Evolutionary conservation across 768 basidiomycete species (phyloP), one percentile per base, ranked within the genome.

Genomic region (Thelephora aurantiotincta): DNA sequence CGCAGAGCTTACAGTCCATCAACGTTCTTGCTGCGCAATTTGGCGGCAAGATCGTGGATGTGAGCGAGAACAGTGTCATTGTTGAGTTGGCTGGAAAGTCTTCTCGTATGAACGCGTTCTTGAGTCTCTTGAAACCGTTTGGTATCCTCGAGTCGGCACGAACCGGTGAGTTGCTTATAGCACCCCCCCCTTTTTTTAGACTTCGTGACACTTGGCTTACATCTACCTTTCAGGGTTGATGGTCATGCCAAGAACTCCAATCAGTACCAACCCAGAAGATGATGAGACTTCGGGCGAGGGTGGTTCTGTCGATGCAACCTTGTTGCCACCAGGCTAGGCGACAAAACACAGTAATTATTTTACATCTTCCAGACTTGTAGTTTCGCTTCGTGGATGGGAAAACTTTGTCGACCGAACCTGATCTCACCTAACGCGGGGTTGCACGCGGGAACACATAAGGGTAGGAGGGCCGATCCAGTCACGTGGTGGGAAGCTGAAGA

Each of bases 201-300:
- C 18, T 44, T 12, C 52, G 30, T 35, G 20, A n/a, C 23, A 14
- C 34, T 30, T 35, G 11, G 30, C 11, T 16, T 3, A 20, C 38
- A 1, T 18, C 23, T 44, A 13, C 43, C 45, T 45, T 33, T 5
- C 52, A 94, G 93, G 93, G 59, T 67, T 88, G 35, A 99, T 99
- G 94, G 93, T 88, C 5, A 96, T 99, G 87, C 96, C 96, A 3
- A 78, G 96, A 51, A 96, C 96, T 5, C 93, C 94, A 2, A 85
- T 98, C 57, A 61, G 75, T 13, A 67, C 71, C 46, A 63, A 69
- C 20, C 57, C 64, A 1, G 78, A 79, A 5, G 78, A 79, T 5
- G 78, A 78, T 12, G 82, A 57, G 5, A 62, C 60, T 3, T 64
- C 67, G 20, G 75, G 72, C 19, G 78, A 73, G 43, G 63, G 58